A percentile compares a stretch with the other conserved stretches of the same genome.
phyloP scores from a whole-genome alignment of 1,284 basidiomycete species.

The Entoloma clypeatum region DNA sequence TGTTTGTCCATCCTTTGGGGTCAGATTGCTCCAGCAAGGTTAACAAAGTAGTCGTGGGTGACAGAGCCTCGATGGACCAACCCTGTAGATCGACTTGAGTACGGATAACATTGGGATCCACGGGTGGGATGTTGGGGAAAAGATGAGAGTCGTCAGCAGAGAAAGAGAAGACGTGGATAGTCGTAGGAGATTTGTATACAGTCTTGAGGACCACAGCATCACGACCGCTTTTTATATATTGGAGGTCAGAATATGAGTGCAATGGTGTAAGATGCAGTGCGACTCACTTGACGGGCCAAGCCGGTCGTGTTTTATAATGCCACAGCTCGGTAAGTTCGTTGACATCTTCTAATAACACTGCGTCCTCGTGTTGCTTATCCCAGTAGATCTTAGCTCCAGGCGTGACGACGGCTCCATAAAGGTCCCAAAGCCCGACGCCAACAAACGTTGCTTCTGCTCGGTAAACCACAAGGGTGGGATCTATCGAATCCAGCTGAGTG shows the following conservation, averaged over 20 bases:
- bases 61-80: constrained; percentile 95
- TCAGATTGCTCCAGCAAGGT: constrained; percentile 97
- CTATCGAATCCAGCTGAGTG: constrained; percentile 95
- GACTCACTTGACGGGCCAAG: constrained; percentile 86
- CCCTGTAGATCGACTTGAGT: constrained; percentile 95
- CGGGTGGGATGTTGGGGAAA: constrained; percentile 76
- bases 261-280: constrained; percentile 7
- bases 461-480: constrained; percentile 95
- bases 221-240: constrained; percentile 58
- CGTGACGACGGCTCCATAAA: constrained; percentile 85
- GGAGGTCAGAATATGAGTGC: constrained; percentile 16
- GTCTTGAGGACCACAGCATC: constrained; percentile 92
- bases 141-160: constrained; percentile 87
- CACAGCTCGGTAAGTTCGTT: constrained; percentile 91
- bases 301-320: constrained; percentile 85
- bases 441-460: constrained; percentile 97
- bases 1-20: constrained; percentile 96
- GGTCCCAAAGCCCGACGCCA: constrained; percentile 93
- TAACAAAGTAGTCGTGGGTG: constrained; percentile 91
- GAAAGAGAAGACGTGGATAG: constrained; percentile 95
- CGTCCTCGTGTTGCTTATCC: constrained; percentile 91
- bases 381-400: constrained; percentile 81
- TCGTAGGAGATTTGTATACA: constrained; percentile 94
- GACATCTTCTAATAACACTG: constrained; percentile 81
- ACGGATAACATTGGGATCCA: constrained; percentile 77